Evolutionary conservation across 73 alveolate species (phyloP), one percentile per base, ranked within the genome.

Genomic region (Tetrahymena malaccensis): DNA sequence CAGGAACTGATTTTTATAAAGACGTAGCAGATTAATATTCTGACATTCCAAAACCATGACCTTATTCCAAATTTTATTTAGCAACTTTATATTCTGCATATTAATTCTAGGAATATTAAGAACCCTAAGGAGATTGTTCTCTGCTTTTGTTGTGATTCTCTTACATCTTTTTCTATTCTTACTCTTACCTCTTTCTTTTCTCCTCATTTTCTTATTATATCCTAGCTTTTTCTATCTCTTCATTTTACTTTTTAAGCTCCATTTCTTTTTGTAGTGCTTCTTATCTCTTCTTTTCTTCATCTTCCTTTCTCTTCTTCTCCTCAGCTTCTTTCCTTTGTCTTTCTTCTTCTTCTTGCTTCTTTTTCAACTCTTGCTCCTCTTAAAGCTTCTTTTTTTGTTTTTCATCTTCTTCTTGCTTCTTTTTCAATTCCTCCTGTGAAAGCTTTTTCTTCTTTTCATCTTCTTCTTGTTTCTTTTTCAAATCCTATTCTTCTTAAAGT

Each of bases 261-360:
- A 50, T 50, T 15, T 50, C 83, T 50, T 21, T 50, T 15, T 50
- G 10, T 21, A 50, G 16, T 13, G 83, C 83, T 50, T 50, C 83
- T 50, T 50, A 50, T 50, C 16, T 50, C 83, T 50, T 50, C 16
- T 50, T 50, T 50, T 50, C 21, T 44, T 44, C 58, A 1, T 44
- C 58, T 44, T 44, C 58, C 9, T 44, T 44, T 44, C 58, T 44
- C 58, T 44, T 44, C 58, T 44, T 44, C 9, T 44, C 83, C 16
- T 50, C 83, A 50, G 83, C 83, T 21, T 50, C 83, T 50, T 70
- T 50, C 44, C 93, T 85, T 43, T 95, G 56, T 38, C 70, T 44
- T 96, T 93, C 93, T 11, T 94, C 85, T 96, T 94, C 94, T 96
- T 96, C 97, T 85, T 96, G 44, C 44, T 70, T 50, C 44, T 95